Percentiles rank a stretch among this genome's conserved stretches.
These are phyloP conservation scores for Ophiostoma tasmaniense DNA, from an alignment of 2,329 filamentous ascomycete species.

Conservation along the genomic window DNA sequence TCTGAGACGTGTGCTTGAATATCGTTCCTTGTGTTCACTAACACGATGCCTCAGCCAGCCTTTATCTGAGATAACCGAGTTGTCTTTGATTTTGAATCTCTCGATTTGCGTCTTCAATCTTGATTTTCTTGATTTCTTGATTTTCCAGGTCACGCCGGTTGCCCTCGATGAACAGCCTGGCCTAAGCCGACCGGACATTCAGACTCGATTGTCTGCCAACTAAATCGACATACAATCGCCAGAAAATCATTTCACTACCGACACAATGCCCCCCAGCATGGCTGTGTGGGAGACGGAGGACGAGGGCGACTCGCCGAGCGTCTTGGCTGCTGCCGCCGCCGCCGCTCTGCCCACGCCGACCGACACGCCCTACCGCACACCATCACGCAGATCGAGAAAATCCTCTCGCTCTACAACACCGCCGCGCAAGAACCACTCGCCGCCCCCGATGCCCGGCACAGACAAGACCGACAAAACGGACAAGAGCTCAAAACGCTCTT, in stretches of 20 bases:
- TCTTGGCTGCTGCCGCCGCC: slow-evolving; percentile 36
- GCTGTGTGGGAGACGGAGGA: slow-evolving; percentile 55
- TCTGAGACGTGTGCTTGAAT: not conserved
- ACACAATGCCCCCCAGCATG: slow-evolving; percentile 34
- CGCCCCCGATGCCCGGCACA: slow-evolving; percentile 38
- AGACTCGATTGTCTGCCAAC: slow-evolving; percentile 8
- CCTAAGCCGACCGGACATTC: slow-evolving; percentile 10
- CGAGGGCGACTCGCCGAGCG: slow-evolving; percentile 48
- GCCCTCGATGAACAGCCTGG: slow-evolving; percentile 15
- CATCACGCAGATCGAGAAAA: slow-evolving; percentile 53
- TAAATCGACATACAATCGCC: not conserved
- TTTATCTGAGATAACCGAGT: slow-evolving; percentile 1
- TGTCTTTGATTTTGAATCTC: not conserved
- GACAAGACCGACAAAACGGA: slow-evolving; percentile 38
- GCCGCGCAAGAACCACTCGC: slow-evolving; percentile 50
- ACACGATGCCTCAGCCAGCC: not conserved
- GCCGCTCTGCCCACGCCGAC: slow-evolving; percentile 56
- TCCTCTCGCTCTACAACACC: slow-evolving; percentile 63
- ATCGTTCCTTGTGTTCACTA: slow-evolving; percentile 3
- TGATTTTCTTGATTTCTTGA: not conserved
- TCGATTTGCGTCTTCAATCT: no score
- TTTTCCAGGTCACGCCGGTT: not conserved
- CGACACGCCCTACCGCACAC: slow-evolving; percentile 63
- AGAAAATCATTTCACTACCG: not conserved
- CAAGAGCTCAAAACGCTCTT: slow-evolving; percentile 42